phyloP scores from a whole-genome alignment of 805 yeast species.

The Kuraishia borneana region DNA sequence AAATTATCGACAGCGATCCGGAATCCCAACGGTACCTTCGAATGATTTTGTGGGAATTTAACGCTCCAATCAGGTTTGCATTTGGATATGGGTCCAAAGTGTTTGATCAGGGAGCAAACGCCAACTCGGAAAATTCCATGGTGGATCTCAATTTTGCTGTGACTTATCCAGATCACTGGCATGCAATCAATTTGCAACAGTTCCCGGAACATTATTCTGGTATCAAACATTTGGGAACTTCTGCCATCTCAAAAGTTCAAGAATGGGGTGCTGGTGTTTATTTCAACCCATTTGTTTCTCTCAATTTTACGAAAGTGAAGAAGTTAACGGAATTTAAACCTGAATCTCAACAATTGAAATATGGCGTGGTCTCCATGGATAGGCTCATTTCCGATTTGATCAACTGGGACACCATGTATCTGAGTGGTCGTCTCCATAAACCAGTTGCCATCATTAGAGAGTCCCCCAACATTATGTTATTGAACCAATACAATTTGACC shows the following conservation, averaged over 20 bases:
- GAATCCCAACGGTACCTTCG: slow-evolving; percentile 32
- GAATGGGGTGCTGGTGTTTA: slow-evolving; percentile 82
- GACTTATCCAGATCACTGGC: slow-evolving; percentile 66
- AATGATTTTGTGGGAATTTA: slow-evolving; percentile 41
- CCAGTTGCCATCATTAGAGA: slow-evolving; percentile 74
- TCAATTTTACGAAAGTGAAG: slow-evolving; percentile 29
- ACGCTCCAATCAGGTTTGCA: slow-evolving; percentile 66
- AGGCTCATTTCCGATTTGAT: slow-evolving; percentile 55
- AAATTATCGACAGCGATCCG: slow-evolving; percentile 32
- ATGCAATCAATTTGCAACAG: slow-evolving; percentile 53
- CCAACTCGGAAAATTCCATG: slow-evolving; percentile 41
- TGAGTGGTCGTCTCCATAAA: slow-evolving; percentile 90
- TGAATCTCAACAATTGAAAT: slow-evolving; percentile 42
- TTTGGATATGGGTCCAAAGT: slow-evolving; percentile 97
- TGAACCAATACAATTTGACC: slow-evolving; percentile 67
- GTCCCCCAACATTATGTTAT: slow-evolving; percentile 47
- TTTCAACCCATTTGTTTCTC: slow-evolving; percentile 79
- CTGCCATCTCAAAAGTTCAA: slow-evolving; percentile 45
- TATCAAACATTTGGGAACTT: slow-evolving; percentile 47
- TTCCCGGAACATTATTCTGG: slow-evolving; percentile 72
- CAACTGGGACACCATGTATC: slow-evolving; percentile 78
- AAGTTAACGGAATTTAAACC: slow-evolving; percentile 5
- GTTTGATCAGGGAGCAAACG: slow-evolving; percentile 53
- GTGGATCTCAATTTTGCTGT: slow-evolving; percentile 82
- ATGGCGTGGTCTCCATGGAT: slow-evolving; percentile 70